These are phyloP conservation scores for Silene noctiflora DNA, from an alignment of 179 eudicot genomes.

Conservation along the genomic window DNA sequence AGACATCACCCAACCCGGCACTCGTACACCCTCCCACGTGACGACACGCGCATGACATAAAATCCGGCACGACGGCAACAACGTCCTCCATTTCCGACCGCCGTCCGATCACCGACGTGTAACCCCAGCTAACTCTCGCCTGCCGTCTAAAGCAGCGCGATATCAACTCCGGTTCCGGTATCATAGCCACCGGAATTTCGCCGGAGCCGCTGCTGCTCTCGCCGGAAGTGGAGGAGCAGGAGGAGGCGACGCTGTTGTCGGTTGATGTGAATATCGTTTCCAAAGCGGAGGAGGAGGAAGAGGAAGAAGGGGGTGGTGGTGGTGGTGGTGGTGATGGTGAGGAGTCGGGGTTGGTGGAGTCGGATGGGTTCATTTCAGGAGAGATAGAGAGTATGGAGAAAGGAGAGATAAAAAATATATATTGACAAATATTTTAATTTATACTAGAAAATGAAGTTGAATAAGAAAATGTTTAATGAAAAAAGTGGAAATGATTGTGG, in stretches of 20 bases:
- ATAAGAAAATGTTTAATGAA: no score
- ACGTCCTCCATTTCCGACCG: constrained; percentile 74
- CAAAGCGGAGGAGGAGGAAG: constrained; percentile 20
- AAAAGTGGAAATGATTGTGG: no score
- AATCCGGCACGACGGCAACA: constrained; percentile 45
- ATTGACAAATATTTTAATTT: no score
- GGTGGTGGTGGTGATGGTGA: not conserved
- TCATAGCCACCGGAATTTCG: constrained; percentile 31
- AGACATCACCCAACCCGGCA: constrained; percentile 32
- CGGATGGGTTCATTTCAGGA: constrained; percentile 17
- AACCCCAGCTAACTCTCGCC: constrained; percentile 29
- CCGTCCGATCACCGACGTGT: constrained; percentile 42
- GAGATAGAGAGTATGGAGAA: not conserved
- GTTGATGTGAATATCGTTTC: constrained; percentile 18
- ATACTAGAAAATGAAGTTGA: not conserved
- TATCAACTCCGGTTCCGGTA: constrained; percentile 8
- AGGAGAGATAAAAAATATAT: not conserved
- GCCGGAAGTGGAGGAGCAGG: constrained; percentile 19
- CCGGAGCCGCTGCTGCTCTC: constrained; percentile 42
- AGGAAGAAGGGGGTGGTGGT: not conserved
- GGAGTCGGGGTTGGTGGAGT: constrained; percentile 14
- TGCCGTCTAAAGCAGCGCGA: constrained; percentile 24
- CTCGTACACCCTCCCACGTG: constrained; percentile 63
- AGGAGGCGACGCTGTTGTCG: not conserved
- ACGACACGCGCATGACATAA: constrained; percentile 41